Base-by-base conservation (phyloP, 768 basidiomycete species). In the Pisolithus albus region DNA sequence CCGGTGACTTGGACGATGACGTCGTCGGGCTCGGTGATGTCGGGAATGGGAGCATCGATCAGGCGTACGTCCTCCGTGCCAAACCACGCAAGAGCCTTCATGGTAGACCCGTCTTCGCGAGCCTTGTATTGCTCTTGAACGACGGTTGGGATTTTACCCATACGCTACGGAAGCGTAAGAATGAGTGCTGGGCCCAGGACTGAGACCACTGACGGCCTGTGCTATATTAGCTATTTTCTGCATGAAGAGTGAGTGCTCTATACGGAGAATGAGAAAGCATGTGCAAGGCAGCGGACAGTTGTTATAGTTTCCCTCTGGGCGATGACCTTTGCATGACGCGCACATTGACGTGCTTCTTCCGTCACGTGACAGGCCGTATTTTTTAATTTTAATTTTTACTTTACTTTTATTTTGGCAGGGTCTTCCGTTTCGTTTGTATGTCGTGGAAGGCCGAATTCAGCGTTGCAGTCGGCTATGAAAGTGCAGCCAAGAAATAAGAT, bases 1-100 rank as follows among this genome's bases (percentile, higher is more conserved):
- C 86, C 87, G 19, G 88, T 89, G 4, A 88, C 80, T 64, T 80
- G 78, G 50, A 90, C 59, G 50, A 90, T 80, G 48, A 89, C 82
- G 57, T 92, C 88, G 59, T 82, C 77, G n/a, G 81, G 78, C 53
- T 88, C 80, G 1, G 79, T 83, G 59, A 89, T 78, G 51, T 80
- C 80, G 2, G 78, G 79, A 45, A 79, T 70, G 15, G 75, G 72
- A 2, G 72, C 72, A 40, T 79, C 75, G 54, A 76, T 65, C 52
- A 79, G 55, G 38, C 65, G 57, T 47, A 73, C 79, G 54, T 81
- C 77, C 40, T 69, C 61, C 7, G 74, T 65, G 1, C 83, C 82
- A 56, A 81, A 83, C 83, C 84, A 87, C 1, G 80, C 80, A 2
- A 86, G 69, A 10, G 85, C 84, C 53, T 79, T 79, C 84, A 86